Base-by-base conservation (phyloP, 2,329 filamentous ascomycete genomes). In the Trichoderma atroviride region DNA sequence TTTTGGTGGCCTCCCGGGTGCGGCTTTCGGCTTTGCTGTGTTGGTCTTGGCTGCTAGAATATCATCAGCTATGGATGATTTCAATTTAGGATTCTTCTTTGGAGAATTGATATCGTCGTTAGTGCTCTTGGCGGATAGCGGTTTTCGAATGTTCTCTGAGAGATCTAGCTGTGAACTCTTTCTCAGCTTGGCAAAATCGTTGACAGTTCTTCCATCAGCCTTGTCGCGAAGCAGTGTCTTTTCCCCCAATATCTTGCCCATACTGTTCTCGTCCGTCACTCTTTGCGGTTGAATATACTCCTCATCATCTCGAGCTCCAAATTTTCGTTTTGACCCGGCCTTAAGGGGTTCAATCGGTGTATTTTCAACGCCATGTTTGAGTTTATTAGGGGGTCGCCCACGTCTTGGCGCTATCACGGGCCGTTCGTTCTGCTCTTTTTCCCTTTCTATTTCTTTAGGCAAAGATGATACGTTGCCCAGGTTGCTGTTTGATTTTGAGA, bases 71-170 rank as follows among this genome's bases (percentile, higher is more conserved):
- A 72, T 65, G 3, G 73, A 43, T 11, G 76, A 70, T 65, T 82
- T 85, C 13, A 75, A 70, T 62, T 82, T 84, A 1, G 77, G 59
- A 3, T 71, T 72, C 75, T 90, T 90, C 74, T 83, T 87, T 0
- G 88, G 88, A 2, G 89, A 89, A 35, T 81, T 80, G 55, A 91
- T 75, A 72, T 87, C 84, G 68, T 88, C 83, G 74, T 90, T 90
- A 19, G 86, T 85, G 78, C 81, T 90, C 78, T 90, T 91, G 57
- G 81, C 80, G 9, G 83, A 79, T 13, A 89, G 79, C 1, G 87
- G 84, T 69, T 82, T 85, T 61, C 87, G 83, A 43, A 77, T 72
- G 27, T 76, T 75, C 13, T 75, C 73, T 7, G 72, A 69, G 1
- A 74, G 70, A n/a, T 75, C 74, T 10, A 75, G 71, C 57, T 74